Conservation (phyloP, 345 rosid species). For the Alliaria petiolata region DNA sequence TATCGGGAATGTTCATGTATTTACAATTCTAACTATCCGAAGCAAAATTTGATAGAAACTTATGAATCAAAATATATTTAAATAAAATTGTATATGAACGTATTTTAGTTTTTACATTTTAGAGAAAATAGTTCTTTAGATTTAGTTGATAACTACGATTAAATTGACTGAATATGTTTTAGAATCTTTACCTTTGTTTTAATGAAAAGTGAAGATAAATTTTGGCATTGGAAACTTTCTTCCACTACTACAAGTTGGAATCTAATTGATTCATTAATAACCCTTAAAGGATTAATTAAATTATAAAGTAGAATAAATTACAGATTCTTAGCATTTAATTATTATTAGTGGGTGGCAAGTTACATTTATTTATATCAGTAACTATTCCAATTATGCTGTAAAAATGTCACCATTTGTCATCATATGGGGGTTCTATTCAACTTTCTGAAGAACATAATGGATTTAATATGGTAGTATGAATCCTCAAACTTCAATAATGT, state of each 20-base stretch:
- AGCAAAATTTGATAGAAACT: too few relatives aligned
- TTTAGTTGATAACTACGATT: neutral
- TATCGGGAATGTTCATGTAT: neutral
- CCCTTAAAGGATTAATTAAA: neutral
- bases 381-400: slow-evolving; percentile 3
- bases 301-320: neutral
- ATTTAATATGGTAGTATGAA: slow-evolving; percentile 3
- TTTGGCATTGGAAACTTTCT: neutral
- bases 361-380: neutral
- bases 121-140: neutral
- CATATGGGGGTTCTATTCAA: neutral
- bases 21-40: too few relatives aligned
- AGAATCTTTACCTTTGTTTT: neutral
- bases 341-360: neutral
- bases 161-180: neutral
- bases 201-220: neutral
- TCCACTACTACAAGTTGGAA: slow-evolving; percentile 25
- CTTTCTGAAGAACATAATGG: neutral
- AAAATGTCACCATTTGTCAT: neutral
- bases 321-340: neutral
- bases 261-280: neutral
- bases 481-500: slow-evolving; percentile 11
- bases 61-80: too few relatives aligned
- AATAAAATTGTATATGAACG: too few relatives aligned
- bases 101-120: neutral